Conservation (phyloP, 2,329 filamentous ascomycete genomes). For the Pseudocercospora eumusae region DNA sequence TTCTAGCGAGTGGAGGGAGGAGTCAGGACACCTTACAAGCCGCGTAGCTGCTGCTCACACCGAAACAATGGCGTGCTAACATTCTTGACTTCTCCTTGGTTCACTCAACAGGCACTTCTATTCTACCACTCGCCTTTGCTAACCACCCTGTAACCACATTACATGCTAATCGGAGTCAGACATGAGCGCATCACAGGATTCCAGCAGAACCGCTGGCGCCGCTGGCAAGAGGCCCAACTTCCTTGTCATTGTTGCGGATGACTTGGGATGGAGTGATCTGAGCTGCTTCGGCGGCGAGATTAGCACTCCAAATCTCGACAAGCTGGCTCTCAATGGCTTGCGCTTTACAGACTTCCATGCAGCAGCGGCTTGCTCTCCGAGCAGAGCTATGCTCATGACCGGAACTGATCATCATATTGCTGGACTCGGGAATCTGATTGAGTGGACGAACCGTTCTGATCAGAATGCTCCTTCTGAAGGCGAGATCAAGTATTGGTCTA, state of each 20-base stretch:
- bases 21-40: background rate
- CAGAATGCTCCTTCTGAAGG: constrained; percentile 57
- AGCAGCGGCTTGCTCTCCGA: constrained; percentile 65
- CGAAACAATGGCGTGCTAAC: constrained; percentile 7
- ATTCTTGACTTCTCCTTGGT: background rate
- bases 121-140: background rate
- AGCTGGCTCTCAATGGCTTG: constrained; percentile 50
- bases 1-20: background rate
- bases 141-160: constrained; percentile 6
- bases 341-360: constrained; percentile 67
- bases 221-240: constrained; percentile 58
- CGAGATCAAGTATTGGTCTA: constrained; percentile 48
- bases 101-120: background rate
- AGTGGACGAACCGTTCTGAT: constrained; percentile 58
- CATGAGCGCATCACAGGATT: constrained; percentile 38
- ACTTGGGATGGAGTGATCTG: constrained; percentile 51
- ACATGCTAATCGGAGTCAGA: constrained; percentile 32
- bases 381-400: constrained; percentile 66
- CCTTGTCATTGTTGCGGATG: constrained; percentile 52
- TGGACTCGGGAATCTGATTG: constrained; percentile 60
- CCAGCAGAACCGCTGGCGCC: constrained; percentile 35
- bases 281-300: constrained; percentile 63
- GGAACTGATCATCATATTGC: constrained; percentile 64
- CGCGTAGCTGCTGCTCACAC: constrained; percentile 3
- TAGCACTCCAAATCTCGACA: constrained; percentile 60